A percentile compares a stretch with the other conserved stretches of the same genome.
Evolutionary conservation across 2,329 filamentous ascomycete species (phyloP).

Genomic region (Arthrocladium fulminans): DNA sequence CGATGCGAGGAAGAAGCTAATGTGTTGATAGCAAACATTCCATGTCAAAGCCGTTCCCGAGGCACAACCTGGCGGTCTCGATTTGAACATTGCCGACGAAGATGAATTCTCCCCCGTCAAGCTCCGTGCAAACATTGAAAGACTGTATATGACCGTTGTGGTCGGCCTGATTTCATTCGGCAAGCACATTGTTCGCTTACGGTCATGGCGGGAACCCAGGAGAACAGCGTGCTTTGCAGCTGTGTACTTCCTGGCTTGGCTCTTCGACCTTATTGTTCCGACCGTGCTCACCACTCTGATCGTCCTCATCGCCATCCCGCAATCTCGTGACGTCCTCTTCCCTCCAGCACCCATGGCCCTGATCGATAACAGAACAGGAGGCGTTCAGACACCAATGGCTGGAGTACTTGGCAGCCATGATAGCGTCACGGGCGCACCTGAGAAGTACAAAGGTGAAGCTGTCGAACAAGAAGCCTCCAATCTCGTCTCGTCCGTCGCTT

Average conservation of each 20-base stretch:
- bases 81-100: constrained; percentile 71
- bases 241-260: constrained; percentile 59
- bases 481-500: constrained; percentile 64
- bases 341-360: constrained; percentile 68
- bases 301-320: constrained; percentile 57
- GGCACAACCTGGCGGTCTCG: constrained; percentile 57
- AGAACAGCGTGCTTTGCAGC: constrained; percentile 59
- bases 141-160: constrained; percentile 71
- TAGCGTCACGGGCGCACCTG: constrained; percentile 69
- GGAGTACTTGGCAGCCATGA: constrained; percentile 68
- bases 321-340: constrained; percentile 56
- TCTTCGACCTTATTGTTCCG: constrained; percentile 61
- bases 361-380: constrained; percentile 60
- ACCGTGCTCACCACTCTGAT: constrained; percentile 51
- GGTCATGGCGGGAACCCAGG: constrained; percentile 67
- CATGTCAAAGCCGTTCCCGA: constrained; percentile 60
- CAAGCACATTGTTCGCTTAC: constrained; percentile 66
- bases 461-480: constrained; percentile 76
- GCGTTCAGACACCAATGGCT: constrained; percentile 66
- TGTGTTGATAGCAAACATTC: constrained; percentile 49
- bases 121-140: constrained; percentile 65
- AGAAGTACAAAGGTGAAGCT: constrained; percentile 74
- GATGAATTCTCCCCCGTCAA: constrained; percentile 83
- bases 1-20: constrained; percentile 21
- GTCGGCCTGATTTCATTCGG: constrained; percentile 56